phyloP scores from a whole-genome alignment of 2,329 filamentous ascomycete species.

The Hypoxylon sp. region DNA sequence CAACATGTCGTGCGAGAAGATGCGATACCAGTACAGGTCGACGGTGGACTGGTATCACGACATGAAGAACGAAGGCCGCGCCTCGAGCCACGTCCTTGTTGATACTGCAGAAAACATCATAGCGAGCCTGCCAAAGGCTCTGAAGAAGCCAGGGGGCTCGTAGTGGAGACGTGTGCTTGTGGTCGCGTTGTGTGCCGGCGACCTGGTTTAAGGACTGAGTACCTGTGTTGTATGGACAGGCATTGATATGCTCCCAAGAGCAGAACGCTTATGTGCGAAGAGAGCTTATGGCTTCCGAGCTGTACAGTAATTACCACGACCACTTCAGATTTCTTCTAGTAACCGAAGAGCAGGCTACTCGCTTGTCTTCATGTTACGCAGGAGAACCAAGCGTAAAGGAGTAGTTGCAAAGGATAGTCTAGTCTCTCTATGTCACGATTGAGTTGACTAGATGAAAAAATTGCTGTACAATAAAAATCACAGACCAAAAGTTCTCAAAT shows the following conservation, averaged over 20 bases:
- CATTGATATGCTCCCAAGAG: not conserved
- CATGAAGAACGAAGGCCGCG: constrained; percentile 56
- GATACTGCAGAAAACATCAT: constrained; percentile 54
- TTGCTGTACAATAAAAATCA: not conserved
- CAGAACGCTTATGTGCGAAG: not conserved
- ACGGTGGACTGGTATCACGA: constrained; percentile 62
- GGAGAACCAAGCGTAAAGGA: too few species aligned
- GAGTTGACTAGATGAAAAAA: not conserved
- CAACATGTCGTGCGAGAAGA: constrained; percentile 33
- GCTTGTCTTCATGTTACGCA: too few species aligned
- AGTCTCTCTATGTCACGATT: too few species aligned
- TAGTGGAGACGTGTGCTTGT: not conserved
- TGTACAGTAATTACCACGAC: not conserved
- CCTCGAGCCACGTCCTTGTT: constrained; percentile 59
- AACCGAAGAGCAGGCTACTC: too few species aligned
- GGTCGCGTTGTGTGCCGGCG: not conserved
- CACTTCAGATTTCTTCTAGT: too few species aligned
- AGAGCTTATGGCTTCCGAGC: not conserved
- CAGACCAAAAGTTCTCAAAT: too few species aligned
- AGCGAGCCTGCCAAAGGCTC: not conserved
- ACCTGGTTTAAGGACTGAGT: not conserved
- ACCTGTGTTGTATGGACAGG: not conserved
- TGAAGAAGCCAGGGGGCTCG: constrained; percentile 12
- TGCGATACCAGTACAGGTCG: constrained; percentile 54
- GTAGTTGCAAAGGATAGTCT: too few species aligned